Evolutionary conservation across 306 rosid genomes (phyloP), one percentile per base, ranked within the genome.

Genomic region (Inga laurina): DNA sequence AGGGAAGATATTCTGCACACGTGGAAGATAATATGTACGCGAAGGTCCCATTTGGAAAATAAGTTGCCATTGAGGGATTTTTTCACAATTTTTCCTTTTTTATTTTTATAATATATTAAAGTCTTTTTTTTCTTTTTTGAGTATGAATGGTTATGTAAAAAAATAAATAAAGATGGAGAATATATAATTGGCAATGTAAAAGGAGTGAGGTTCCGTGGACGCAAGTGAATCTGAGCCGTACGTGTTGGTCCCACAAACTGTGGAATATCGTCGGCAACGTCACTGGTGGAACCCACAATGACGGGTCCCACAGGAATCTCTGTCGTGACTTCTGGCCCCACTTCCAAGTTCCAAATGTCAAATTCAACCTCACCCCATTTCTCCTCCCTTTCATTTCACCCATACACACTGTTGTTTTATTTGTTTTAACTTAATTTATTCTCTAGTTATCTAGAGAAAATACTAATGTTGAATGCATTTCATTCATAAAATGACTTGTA

Each of bases 221-320:
- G 74, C 4, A 71, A 13, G 39, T 64, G 70, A 64, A 64, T 64
- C 54, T 22, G 56, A 24, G 12, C 37, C 75, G 75, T 46, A 72
- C 59, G 37, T 72, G 41, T 24, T 45, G 76, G 56, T 16, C 76
- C 76, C 37, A 14, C 41, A 27, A 24, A 13, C 57, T 24, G 10
- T 44, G 16, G 10, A 44, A 72, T 24, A 41, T 24, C 21, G n/a
- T 22, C 7, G 41, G 39, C 19, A 21, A 72, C 37, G 76, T 46
- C 41, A 27, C 2, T 0, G 19, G 19, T 44, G 75, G 75, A 12
- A 71, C 75, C 75, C 56, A 14, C 56, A 24, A 9, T 1, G 9
- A 6, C 13, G 57, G 76, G 59, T 72, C 57, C 76, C 76, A 46
- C 41, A 12, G 76, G n/a, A 72, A 72, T 72, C 76, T 72, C 76